phyloP scores from a whole-genome alignment of 768 basidiomycete species.

The Pleurotus eryngii region DNA sequence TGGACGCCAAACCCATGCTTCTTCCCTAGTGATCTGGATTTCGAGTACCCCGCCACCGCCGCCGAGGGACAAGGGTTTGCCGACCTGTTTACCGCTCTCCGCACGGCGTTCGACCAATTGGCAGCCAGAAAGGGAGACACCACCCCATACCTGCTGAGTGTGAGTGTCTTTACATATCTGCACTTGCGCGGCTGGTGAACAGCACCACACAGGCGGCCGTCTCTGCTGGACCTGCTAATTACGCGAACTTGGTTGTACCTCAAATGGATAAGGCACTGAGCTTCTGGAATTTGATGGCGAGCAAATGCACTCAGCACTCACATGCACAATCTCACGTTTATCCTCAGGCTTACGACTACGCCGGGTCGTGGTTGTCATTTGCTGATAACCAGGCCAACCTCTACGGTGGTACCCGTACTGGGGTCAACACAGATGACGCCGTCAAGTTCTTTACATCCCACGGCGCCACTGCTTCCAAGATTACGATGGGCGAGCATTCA shows the following conservation, averaged over 20 bases:
- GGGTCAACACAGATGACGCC: slow-evolving; percentile 65
- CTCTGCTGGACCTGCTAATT: slow-evolving; percentile 58
- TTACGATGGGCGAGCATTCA: slow-evolving; percentile 51
- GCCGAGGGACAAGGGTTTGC: slow-evolving; percentile 67
- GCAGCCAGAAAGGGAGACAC: slow-evolving; percentile 58
- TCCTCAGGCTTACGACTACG: slow-evolving; percentile 66
- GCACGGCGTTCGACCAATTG: slow-evolving; percentile 59
- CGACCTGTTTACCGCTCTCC: slow-evolving; percentile 56
- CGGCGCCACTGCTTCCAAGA: slow-evolving; percentile 64
- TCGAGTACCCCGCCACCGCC: slow-evolving; percentile 65
- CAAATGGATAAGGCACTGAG: slow-evolving; percentile 65
- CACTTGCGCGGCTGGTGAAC: too few relatives aligned
- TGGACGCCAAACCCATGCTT: not conserved
- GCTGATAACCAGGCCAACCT: slow-evolving; percentile 60
- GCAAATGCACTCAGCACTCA: not conserved
- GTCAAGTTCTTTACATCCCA: slow-evolving; percentile 54
- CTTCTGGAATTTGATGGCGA: slow-evolving; percentile 83
- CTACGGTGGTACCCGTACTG: slow-evolving; percentile 60
- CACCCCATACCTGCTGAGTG: slow-evolving; percentile 54
- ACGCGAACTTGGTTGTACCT: slow-evolving; percentile 52
- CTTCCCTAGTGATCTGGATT: slow-evolving; percentile 61
- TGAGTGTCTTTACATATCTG: not conserved
- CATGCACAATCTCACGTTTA: not conserved
- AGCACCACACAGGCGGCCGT: slow-evolving; percentile 41
- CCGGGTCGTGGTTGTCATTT: slow-evolving; percentile 72